Percentiles rank a stretch among this genome's conserved stretches.
Evolutionary conservation across 2,329 filamentous ascomycete species (phyloP).

Genomic region (Xylaria sp.): DNA sequence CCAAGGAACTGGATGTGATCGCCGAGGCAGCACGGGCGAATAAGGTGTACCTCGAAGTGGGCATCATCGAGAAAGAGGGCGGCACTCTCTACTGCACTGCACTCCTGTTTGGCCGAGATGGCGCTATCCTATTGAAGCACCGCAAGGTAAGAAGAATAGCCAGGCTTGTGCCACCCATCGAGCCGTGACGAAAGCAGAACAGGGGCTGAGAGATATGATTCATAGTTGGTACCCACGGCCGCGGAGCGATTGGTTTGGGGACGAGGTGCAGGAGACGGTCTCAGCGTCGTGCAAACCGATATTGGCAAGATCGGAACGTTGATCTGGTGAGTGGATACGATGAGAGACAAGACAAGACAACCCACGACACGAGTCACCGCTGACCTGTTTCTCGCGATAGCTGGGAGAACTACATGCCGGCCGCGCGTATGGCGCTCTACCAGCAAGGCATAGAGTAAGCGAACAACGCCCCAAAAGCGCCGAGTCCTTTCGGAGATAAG

Average conservation of each 20-base stretch:
- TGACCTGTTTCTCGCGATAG: conserved; percentile 12
- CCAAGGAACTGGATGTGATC: conserved; percentile 34
- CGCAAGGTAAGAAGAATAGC: conserved; percentile 31
- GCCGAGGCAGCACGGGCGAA: conserved; percentile 33
- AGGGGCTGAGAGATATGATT: background rate
- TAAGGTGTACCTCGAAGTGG: conserved; percentile 34
- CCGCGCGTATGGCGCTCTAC: conserved; percentile 38
- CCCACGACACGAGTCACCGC: background rate
- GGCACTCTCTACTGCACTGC: conserved; percentile 39
- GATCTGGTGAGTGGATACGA: conserved; percentile 32
- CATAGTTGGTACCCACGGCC: conserved; percentile 36
- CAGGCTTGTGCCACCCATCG: background rate
- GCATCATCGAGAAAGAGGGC: conserved; percentile 38
- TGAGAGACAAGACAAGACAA: background rate
- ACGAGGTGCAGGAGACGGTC: conserved; percentile 36
- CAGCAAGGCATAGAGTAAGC: conserved; percentile 39
- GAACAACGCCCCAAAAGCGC: background rate
- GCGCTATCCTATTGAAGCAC: conserved; percentile 34
- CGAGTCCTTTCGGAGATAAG: background rate
- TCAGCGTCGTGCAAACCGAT: conserved; percentile 37
- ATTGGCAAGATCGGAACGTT: conserved; percentile 38
- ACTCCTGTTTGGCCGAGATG: conserved; percentile 35
- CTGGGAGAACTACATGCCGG: conserved; percentile 43
- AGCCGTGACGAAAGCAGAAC: background rate
- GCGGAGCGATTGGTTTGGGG: conserved; percentile 44